Conservation (phyloP, 441 rosid genomes). For the Populus hybrid region DNA sequence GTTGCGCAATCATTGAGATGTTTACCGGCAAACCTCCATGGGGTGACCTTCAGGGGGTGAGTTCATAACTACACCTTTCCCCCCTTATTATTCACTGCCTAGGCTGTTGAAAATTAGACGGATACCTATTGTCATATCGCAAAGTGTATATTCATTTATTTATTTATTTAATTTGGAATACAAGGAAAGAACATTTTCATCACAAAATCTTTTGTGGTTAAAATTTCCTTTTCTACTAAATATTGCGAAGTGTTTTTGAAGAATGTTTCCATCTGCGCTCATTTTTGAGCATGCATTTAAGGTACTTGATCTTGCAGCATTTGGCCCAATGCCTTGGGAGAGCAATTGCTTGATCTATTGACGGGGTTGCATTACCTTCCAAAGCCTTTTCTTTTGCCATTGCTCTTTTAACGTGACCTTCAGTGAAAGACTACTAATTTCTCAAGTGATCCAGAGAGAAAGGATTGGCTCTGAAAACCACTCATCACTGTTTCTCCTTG, state of each 20-base stretch:
- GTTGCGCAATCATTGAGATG: slow-evolving; percentile 61
- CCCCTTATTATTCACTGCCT: background rate
- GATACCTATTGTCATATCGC: background rate
- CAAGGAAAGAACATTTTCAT: slow-evolving; percentile 1
- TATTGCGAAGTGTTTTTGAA: background rate
- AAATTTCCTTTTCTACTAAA: background rate
- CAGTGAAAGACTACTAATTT: background rate
- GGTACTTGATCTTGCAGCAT: background rate
- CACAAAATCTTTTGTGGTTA: background rate
- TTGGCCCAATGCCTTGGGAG: background rate
- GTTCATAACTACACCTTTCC: background rate
- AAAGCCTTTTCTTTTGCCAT: no score
- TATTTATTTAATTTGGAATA: background rate
- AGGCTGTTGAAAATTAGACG: background rate
- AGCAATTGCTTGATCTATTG: background rate
- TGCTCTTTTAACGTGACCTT: background rate
- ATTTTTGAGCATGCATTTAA: background rate
- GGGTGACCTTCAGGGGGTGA: slow-evolving; percentile 55
- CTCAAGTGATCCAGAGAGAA: background rate
- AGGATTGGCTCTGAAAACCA: background rate
- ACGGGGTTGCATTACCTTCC: no score
- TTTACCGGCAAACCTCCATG: slow-evolving; percentile 57
- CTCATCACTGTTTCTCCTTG: background rate
- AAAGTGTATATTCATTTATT: background rate
- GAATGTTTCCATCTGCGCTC: background rate